These are phyloP conservation scores for Puccinellia tenuiflora DNA, from an alignment of 176 grass and related monocot species.

Conservation along the genomic window DNA sequence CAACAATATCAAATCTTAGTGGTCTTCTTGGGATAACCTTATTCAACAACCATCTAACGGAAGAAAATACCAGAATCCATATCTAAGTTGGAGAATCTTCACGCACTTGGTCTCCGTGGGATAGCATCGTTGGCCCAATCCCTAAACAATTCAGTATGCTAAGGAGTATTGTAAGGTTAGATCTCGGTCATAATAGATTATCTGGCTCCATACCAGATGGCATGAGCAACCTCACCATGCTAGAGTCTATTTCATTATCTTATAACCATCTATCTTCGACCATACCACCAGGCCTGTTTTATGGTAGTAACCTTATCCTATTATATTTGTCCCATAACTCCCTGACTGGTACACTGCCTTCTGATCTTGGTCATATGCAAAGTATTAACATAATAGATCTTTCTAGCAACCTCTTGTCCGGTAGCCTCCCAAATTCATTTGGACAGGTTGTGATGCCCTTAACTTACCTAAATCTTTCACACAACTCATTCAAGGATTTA, in stretches of 20 bases:
- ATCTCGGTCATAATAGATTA: neutral
- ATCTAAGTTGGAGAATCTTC: neutral
- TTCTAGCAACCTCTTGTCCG: too few species aligned
- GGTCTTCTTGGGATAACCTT: fast-evolving
- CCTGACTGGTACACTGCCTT: neutral
- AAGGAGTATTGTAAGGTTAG: neutral
- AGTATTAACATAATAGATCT: too few species aligned
- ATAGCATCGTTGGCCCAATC: neutral
- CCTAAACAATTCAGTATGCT: neutral
- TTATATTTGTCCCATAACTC: neutral
- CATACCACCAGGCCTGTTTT: neutral
- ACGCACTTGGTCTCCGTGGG: fast-evolving
- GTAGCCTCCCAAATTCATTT: too few species aligned
- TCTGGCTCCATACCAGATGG: neutral
- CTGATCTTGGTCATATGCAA: too few species aligned
- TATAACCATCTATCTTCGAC: neutral
- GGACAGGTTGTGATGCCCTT: too few species aligned
- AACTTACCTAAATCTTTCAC: neutral
- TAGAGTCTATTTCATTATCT: too few species aligned
- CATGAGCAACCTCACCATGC: too few species aligned
- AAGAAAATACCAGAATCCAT: neutral
- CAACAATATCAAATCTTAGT: neutral
- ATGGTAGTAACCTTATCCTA: neutral
- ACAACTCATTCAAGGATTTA: neutral
- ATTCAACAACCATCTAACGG: neutral